Base-by-base conservation (phyloP, 805 yeast species). In the Ogataea pini region DNA sequence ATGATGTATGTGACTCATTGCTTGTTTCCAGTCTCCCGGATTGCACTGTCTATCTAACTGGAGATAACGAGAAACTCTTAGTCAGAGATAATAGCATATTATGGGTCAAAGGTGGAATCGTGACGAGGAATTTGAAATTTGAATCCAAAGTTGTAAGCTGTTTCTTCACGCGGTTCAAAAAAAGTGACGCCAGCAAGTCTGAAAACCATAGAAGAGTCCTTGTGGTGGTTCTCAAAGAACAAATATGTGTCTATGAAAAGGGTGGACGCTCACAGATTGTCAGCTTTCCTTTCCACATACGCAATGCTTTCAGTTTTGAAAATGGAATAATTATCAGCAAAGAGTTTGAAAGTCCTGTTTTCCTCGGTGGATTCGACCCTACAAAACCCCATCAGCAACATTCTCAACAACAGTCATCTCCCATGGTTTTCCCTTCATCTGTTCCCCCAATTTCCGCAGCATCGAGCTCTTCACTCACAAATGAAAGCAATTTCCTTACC, bases 231-330 rank as follows among this genome's bases (percentile, higher is more conserved):
- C 65, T 86, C 42, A 64, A 65, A 34, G 85, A 82, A 47, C 72
- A 79, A 5, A 86, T 86, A 0, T 72, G 83, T 49, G 73, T 88
- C 1, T 88, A 85, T 61, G 77, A 78, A 47, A 65, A 68, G 4
- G 77, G 78, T 49, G 94, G 94, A 2, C 73, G 78, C 24, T 72
- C 78, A 1, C 79, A 79, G 48, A 73, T 78, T 1, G 77, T 83
- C 9, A 82, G 81, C 55, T 79, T 90, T 52, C 95, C 97, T 0
- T 87, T 89, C 54, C 69, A 70, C 6, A 75, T 87, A 20, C 73
- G 70, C 31, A 72, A 72, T 22, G 91, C 85, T 1, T 76, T 85
- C 50, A 76, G 85, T 9, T 85, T 82, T 58, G 81, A 80, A 19
- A 74, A 78, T 34, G 97, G 97, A 0, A 60, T 89, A 3, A 67